Evolutionary conservation across 768 basidiomycete genomes (phyloP), one percentile per base, ranked within the genome.

Genomic region (Fistulinella prunicolor): DNA sequence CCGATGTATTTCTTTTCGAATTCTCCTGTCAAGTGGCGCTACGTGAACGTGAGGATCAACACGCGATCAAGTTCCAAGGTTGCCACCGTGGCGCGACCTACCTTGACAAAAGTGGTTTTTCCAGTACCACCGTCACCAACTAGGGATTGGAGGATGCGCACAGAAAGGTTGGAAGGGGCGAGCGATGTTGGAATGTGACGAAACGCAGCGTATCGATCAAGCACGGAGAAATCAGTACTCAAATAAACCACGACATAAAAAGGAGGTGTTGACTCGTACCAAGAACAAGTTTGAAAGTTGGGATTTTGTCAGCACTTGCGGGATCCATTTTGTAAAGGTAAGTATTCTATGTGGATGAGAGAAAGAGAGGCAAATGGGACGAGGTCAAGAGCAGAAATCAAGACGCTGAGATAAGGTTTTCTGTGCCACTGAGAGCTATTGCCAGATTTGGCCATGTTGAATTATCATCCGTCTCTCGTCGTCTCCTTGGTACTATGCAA

Each of bases 1-100:
- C 92, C 94, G 53, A 95, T 95, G 74, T 96, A 97, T 73, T 99
- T 99, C 83, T 99, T 99, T 77, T 99, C 95, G 70, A 99, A 98
- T 82, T 98, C 95, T 68, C 95, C 95, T 57, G 94, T 96, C 82
- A 95, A 84, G 74, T 97, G 94, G 70, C 93, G 91, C 91, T 92
- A 64, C 37, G 61, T 55, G 60, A 64, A 55, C 47, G 42, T 26
- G 32, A 53, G 61, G 73, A 85, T 86, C 81, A 83, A 77, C 53
- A 74, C 65, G 62, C 72, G 80, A 85, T 84, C 77, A 59, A 42
- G 37, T 49, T 38, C 46, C 45, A 55, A 45, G 20, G 59, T 56
- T 57, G 41, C 46, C 47, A 42, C 54, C 56, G 58, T 46, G 49
- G 54, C 47, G 65, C 72, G 20, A 21, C 41, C 57, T 60, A 92